Evolutionary conservation across 2,329 filamentous ascomycete genomes (phyloP).

Genomic region (Westerdykella sp.): DNA sequence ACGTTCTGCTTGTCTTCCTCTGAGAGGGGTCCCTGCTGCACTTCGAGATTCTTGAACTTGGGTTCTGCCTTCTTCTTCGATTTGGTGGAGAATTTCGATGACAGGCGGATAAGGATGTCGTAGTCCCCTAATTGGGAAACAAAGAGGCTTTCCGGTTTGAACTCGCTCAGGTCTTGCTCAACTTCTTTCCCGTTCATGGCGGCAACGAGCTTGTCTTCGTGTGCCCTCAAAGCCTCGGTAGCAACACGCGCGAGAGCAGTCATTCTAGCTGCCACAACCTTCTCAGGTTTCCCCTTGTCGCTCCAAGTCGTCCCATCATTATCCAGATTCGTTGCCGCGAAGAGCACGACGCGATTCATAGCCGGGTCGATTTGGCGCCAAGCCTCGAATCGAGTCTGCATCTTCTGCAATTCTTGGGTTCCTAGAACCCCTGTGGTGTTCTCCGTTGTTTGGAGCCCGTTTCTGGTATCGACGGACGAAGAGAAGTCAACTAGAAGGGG

Average conservation of each 20-base stretch:
- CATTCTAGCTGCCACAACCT: slow-evolving; percentile 78
- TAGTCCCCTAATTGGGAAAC: slow-evolving; percentile 68
- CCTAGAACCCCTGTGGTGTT: slow-evolving; percentile 42
- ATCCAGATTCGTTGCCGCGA: slow-evolving; percentile 76
- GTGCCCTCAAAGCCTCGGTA: slow-evolving; percentile 41
- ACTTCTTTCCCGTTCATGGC: slow-evolving; percentile 8
- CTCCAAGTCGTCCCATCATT: slow-evolving; percentile 75
- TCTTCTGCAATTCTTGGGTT: slow-evolving; percentile 53
- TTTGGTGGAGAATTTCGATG: slow-evolving; percentile 45
- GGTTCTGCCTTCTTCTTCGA: slow-evolving; percentile 34
- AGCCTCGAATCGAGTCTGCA: slow-evolving; percentile 67
- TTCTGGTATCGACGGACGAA: slow-evolving; percentile 11
- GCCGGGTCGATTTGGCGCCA: slow-evolving; percentile 85
- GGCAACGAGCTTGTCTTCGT: slow-evolving; percentile 46
- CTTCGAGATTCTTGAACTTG: slow-evolving; percentile 75
- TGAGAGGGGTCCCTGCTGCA: slow-evolving; percentile 34
- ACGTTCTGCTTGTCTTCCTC: slow-evolving; percentile 39
- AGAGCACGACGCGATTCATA: slow-evolving; percentile 76
- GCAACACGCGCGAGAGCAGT: slow-evolving; percentile 74
- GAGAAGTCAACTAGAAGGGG: slow-evolving; percentile 75
- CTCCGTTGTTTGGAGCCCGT: slow-evolving; percentile 8
- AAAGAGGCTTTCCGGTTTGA: slow-evolving; percentile 58
- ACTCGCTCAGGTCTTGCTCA: not conserved
- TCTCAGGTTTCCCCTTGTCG: slow-evolving; percentile 61
- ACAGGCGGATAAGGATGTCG: slow-evolving; percentile 75